Base-by-base conservation (phyloP, 2,329 filamentous ascomycete genomes). In the Colletotrichum sp. region DNA sequence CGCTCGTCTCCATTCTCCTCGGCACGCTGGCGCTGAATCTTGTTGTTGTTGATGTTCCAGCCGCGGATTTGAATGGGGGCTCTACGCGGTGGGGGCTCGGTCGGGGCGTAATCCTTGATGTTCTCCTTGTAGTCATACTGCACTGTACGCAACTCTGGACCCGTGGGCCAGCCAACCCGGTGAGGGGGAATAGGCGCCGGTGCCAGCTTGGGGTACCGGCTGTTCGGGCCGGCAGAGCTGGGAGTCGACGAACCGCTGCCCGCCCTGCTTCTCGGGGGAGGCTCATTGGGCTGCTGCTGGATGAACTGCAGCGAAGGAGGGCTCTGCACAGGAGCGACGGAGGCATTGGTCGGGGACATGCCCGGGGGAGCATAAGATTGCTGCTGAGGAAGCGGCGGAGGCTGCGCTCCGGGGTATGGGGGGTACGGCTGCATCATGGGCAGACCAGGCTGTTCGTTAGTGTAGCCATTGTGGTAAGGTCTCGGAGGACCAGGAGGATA, bases 51-150 rank as follows among this genome's bases (percentile, higher is more conserved):
- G 16, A 77, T 75, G 44, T 75, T 77, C 90, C 90, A 92, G 2
- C 90, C 90, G 32, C 90, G 83, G 36, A 92, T 91, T 59, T 87
- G 86, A 15, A 89, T 90, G 1, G 90, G 90, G 0, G 90, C 90
- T 19, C 88, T 89, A 64, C 87, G 87, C 11, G 90, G 90, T 34
- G 91, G 87, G 16, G 90, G 89, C 66, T 91, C 90, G 22, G 87
- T 87, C 3, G 90, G 87, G 6, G 86, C 85, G 59, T 90, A 91
- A 79, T 92, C 90, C 80, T 92, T 92, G 80, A 92, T 91, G 25
- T 90, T 88, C 77, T 89, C 87, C 32, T 85, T 86, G 63, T 88
- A 88, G 73, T 89, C 86, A 78, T 92, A 92, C 49, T 88, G 89
- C 5, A 91, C 90, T 6, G 91, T 91, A 72, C 90, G 88, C n/a